Evolutionary conservation across 805 yeast species (phyloP).

Genomic region (Cyberlindnera xylosilytica): DNA sequence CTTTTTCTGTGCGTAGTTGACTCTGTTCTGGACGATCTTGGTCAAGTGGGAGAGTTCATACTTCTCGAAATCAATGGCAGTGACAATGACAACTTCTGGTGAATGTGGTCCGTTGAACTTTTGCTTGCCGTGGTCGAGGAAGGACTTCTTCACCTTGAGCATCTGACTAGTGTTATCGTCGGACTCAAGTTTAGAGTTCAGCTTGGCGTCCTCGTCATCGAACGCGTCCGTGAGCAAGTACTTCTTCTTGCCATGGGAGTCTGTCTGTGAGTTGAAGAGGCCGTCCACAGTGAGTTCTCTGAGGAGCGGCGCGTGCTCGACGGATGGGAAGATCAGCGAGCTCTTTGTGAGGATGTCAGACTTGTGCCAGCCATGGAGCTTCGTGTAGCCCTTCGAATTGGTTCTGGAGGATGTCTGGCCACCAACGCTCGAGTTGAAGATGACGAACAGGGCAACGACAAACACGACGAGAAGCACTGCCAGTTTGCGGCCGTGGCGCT

Average conservation of each 20-base stretch:
- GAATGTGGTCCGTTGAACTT: slow-evolving; percentile 38
- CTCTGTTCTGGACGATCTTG: slow-evolving; percentile 77
- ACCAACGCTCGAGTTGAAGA: slow-evolving; percentile 5
- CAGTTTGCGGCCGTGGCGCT: slow-evolving; percentile 17
- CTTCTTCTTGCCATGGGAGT: slow-evolving; percentile 40
- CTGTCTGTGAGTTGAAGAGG: slow-evolving; percentile 47
- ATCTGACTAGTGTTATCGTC: slow-evolving; percentile 32
- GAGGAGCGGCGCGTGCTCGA: slow-evolving; percentile 63
- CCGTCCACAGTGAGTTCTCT: slow-evolving; percentile 53
- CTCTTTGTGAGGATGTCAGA: slow-evolving; percentile 47
- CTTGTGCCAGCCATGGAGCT: slow-evolving; percentile 41
- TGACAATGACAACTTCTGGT: slow-evolving; percentile 74
- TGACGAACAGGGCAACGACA: slow-evolving; percentile 7
- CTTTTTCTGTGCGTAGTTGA: slow-evolving; percentile 81
- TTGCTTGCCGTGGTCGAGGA: slow-evolving; percentile 63
- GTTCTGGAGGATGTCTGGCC: slow-evolving; percentile 4
- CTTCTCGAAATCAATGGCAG: slow-evolving; percentile 72
- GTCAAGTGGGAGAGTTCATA: slow-evolving; percentile 58
- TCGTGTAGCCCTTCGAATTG: slow-evolving; percentile 23
- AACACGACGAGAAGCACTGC: slow-evolving; percentile 4
- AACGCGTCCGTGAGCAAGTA: slow-evolving; percentile 34
- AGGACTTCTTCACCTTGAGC: slow-evolving; percentile 48
- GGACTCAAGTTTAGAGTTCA: slow-evolving; percentile 36
- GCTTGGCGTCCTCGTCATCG: slow-evolving; percentile 35
- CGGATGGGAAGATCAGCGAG: slow-evolving; percentile 65